phyloP scores from a whole-genome alignment of 805 yeast genomes.

The Pichia rugopelliculosa region DNA sequence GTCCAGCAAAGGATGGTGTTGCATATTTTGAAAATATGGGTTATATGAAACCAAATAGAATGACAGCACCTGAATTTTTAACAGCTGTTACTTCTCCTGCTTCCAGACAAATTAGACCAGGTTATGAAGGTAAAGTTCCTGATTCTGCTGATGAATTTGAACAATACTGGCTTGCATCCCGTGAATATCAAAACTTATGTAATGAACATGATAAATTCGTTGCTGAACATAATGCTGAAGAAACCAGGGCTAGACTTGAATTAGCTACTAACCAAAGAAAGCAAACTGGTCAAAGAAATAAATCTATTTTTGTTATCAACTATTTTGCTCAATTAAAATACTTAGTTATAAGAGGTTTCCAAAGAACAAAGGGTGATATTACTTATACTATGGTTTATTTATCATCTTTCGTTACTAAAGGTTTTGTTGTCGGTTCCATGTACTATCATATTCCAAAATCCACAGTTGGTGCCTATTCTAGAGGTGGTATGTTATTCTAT shows the following conservation, averaged over 20 bases:
- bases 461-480: constrained; percentile 49
- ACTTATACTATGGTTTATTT: constrained; percentile 48
- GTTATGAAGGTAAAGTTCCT: constrained; percentile 51
- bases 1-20: constrained; percentile 47
- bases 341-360: constrained; percentile 49
- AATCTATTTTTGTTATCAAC: constrained; percentile 32
- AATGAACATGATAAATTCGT: constrained; percentile 33
- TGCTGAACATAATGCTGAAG: constrained; percentile 31
- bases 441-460: constrained; percentile 44
- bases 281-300: constrained; percentile 32
- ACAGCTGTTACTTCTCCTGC: constrained; percentile 63
- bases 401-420: constrained; percentile 49
- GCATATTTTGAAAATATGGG: constrained; percentile 58
- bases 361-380: constrained; percentile 53
- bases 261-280: constrained; percentile 32
- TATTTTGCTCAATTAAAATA: constrained; percentile 44
- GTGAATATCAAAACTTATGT: constrained; percentile 39
- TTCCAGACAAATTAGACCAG: constrained; percentile 44
- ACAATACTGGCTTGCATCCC: constrained; percentile 49
- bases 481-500: constrained; percentile 58
- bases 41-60: constrained; percentile 55
- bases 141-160: constrained; percentile 51
- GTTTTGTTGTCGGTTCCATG: constrained; percentile 54
- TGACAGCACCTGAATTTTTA: constrained; percentile 62
- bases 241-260: constrained; percentile 35